A percentile compares a stretch with the other conserved stretches of the same genome.
These are phyloP conservation scores for Parietaria judaica DNA, from an alignment of 306 rosid genomes.

Conservation along the genomic window DNA sequence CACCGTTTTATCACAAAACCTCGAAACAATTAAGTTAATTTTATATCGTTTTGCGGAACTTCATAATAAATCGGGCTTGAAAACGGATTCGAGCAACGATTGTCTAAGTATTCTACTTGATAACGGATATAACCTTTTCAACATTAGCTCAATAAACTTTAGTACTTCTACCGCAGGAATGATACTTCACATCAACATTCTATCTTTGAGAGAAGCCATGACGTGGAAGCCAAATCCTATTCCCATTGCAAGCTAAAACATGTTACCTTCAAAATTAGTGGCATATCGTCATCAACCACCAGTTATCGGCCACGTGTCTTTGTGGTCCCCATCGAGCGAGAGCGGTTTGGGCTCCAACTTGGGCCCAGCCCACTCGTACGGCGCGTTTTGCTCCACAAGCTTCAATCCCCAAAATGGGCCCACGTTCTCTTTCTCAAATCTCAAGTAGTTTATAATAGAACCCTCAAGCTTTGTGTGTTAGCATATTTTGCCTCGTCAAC, in stretches of 20 bases:
- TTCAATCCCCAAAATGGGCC: background rate
- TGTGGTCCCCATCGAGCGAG: background rate
- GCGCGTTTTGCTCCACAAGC: background rate
- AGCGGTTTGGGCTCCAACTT: background rate
- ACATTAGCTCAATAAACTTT: no score
- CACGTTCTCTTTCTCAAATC: background rate
- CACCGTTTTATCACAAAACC: no score
- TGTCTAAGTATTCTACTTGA: no score
- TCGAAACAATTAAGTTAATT: no score
- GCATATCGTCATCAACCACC: background rate
- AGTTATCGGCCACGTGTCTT: background rate
- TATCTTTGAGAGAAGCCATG: background rate
- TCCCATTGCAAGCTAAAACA: background rate
- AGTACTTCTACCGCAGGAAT: background rate
- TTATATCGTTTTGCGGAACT: no score
- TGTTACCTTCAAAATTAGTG: background rate
- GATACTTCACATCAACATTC: background rate
- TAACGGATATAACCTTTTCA: no score
- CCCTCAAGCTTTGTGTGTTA: no score
- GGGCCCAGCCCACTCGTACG: conserved; percentile 4
- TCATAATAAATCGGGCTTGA: no score
- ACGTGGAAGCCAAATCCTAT: conserved; percentile 1
- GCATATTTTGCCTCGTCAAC: no score
- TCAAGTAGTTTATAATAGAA: no score
- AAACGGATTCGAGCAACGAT: no score